Evolutionary conservation across 1,284 basidiomycete species (phyloP), one percentile per base, ranked within the genome.

Genomic region (Leccinum subrobustum): DNA sequence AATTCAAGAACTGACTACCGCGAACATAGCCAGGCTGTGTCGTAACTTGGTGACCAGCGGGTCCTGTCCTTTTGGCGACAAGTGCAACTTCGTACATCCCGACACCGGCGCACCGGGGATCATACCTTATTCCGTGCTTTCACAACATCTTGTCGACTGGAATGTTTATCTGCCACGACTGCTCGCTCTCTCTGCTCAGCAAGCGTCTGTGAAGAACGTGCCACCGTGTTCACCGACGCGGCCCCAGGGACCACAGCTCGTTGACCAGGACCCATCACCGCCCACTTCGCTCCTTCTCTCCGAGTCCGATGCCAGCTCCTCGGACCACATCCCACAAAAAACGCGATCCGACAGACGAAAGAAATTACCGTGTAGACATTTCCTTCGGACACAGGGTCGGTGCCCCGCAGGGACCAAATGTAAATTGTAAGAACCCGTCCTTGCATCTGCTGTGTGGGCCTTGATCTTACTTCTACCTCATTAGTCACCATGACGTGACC

Each of bases 401-500:
- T 83, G 81, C 65, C 79, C 79, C 2, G 64, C 75, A 11, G 80
- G 77, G 16, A 70, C 75, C 11, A 67, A 71, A n/a, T 83, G 81
- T 62, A 76, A 70, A 63, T 81, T 81, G 82, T 83, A 68, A 64
- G 81, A 3, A 67, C 33, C 11, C 47, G 52, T 54, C 55, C 25
- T 54, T 39, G 42, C 18, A 52, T 57, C 33, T 50, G 47, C 8
- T 16, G 56, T 54, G n/a, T 2, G 14, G 9, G 8, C 11, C 5
- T 8, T n/a, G n/a, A 33, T 56, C 59, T 55, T 59, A 52, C 25
- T 59, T 62, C 48, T 18, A 39, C 60, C 20, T 56, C 5, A 58
- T 56, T 57, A 82, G 81, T 61, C 73, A 77, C 11, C 80, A 82
- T 62, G 79, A 81, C 60, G 55, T 61, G 44, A 52, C 64, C 25